Conservation (phyloP, 1,284 basidiomycete species). For the Rhizopogon parksii region DNA sequence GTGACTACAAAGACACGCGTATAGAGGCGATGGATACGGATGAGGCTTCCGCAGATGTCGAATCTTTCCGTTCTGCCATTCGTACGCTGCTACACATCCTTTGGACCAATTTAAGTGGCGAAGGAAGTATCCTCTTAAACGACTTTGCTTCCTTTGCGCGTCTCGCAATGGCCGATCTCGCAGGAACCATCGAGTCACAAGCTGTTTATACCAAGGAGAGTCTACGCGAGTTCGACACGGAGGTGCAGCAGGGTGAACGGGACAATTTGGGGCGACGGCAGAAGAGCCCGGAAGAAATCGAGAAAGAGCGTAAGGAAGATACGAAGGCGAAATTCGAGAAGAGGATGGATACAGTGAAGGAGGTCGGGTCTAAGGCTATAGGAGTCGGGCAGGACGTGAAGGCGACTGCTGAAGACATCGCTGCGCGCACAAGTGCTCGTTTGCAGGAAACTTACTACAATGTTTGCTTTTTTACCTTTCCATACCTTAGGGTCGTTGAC, state of each 20-base stretch:
- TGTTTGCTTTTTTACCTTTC: slow-evolving; percentile 28
- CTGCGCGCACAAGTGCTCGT: slow-evolving; percentile 34
- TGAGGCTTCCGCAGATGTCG: slow-evolving; percentile 42
- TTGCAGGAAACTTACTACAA: slow-evolving; percentile 46
- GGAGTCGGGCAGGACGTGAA: slow-evolving; percentile 42
- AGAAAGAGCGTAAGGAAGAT: slow-evolving; percentile 32
- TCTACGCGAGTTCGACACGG: slow-evolving; percentile 46
- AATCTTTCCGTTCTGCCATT: slow-evolving; percentile 41
- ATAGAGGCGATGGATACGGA: slow-evolving; percentile 33
- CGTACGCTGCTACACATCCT: slow-evolving; percentile 43
- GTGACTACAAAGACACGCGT: slow-evolving; percentile 36
- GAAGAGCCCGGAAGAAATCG: slow-evolving; percentile 36
- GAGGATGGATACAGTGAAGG: slow-evolving; percentile 57
- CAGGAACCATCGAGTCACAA: slow-evolving; percentile 45
- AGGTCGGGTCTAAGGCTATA: slow-evolving; percentile 47
- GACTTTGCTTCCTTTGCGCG: slow-evolving; percentile 60
- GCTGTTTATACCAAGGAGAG: slow-evolving; percentile 44
- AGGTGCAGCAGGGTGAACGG: slow-evolving; percentile 52
- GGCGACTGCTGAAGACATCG: slow-evolving; percentile 35
- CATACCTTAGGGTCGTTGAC: neutral
- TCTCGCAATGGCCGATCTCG: slow-evolving; percentile 55
- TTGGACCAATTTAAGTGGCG: slow-evolving; percentile 46
- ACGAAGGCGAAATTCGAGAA: slow-evolving; percentile 49
- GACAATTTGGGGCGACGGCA: slow-evolving; percentile 48
- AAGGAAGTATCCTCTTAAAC: slow-evolving; percentile 45